Base-by-base conservation (phyloP, 2,329 filamentous ascomycete species). In the Aspergillus nomiae region DNA sequence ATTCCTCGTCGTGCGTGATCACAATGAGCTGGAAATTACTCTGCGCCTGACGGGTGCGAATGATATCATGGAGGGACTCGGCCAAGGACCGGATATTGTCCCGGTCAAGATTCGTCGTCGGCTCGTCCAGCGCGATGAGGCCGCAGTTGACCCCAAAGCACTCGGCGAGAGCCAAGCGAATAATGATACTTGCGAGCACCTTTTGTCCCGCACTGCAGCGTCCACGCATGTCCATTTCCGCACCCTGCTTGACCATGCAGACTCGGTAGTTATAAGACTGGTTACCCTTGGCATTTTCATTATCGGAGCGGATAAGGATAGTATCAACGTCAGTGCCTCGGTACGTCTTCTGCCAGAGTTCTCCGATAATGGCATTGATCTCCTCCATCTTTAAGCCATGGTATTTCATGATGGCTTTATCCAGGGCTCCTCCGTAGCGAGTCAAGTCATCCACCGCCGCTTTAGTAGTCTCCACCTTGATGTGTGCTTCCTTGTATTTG, bases 171-270 rank as follows among this genome's bases (percentile, higher is more conserved):
- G 96, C 95, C 32, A 99, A 87, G 1, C 95, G 94, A 77, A 99
- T 97, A 79, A 99, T 96, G 81, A 99, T 99, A 78, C 90, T 93
- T 5, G 95, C 95, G 32, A 99, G 87, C 32, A 99, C 94, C 79
- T 96, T 97, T 77, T 99, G 95, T 4, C 95, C 95, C 1, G 95
- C 95, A 69, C 92, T 96, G 84, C 95, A 99, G 60, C 95, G 92
- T 1, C 95, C 96, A 66, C 95, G 92, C 95, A 99, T 99, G 81
- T 99, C 95, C 93, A 99, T 97, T 78, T 99, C 95, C 0, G 91
- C 92, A 73, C 96, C 93, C 75, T 94, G 90, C 82, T 99, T 99
- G 70, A 97, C 89, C 95, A 99, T 99, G 78, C 92, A 94, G 7
- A 99, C 90, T 54, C 95, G 92, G 83, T 99, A 99, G 80, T 99